phyloP scores from a whole-genome alignment of 2,329 filamentous ascomycete genomes.

The Beauveria pseudobassiana region DNA sequence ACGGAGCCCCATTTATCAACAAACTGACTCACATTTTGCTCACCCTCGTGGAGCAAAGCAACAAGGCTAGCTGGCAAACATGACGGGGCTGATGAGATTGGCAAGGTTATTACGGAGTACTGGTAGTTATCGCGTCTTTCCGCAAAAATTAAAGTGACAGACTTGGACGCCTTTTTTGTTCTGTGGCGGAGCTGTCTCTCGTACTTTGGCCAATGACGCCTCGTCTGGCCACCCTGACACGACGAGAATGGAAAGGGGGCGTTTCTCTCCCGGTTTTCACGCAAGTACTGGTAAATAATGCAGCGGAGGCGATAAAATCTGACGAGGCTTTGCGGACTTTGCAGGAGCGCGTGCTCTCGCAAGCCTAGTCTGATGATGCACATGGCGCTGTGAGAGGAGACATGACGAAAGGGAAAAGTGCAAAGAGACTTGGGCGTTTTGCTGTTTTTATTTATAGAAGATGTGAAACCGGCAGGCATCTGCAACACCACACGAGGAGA shows the following conservation, averaged over 20 bases:
- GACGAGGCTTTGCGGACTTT: not conserved
- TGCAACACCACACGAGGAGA: too few relatives aligned
- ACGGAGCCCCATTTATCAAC: too few relatives aligned
- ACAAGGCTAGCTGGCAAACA: too few relatives aligned
- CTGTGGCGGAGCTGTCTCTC: not conserved
- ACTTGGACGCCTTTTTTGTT: not conserved
- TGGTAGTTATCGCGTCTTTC: too few relatives aligned
- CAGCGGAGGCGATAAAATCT: not conserved
- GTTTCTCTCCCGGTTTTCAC: not conserved
- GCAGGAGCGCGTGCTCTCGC: not conserved
- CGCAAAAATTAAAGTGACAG: too few relatives aligned
- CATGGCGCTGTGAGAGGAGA: not conserved
- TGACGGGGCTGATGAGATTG: too few relatives aligned
- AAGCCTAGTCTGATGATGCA: not conserved
- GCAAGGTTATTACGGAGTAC: too few relatives aligned
- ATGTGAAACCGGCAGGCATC: too few relatives aligned
- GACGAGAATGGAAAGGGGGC: constrained; percentile 1
- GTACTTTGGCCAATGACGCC: not conserved
- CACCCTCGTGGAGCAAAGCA: too few relatives aligned
- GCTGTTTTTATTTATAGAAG: too few relatives aligned
- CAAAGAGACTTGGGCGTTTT: not conserved
- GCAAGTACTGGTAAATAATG: too few relatives aligned
- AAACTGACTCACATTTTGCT: too few relatives aligned
- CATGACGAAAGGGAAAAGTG: not conserved
- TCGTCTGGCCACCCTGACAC: not conserved